Conservation (phyloP, 1,139 yeast genomes). For the Candida pseudoviswanathii region DNA sequence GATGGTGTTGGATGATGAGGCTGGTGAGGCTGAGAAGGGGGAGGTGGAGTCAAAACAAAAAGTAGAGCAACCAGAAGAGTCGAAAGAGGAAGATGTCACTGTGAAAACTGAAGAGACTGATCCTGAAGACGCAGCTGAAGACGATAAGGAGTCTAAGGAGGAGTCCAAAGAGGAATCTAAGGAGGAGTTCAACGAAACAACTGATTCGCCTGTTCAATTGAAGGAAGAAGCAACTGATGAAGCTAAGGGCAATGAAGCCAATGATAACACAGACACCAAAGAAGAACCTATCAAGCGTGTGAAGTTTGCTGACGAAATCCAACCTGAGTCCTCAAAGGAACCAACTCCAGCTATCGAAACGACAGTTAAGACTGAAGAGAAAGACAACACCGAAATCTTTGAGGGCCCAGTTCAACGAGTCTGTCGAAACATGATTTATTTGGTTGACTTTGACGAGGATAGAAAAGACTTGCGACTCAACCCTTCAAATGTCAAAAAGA, state of each 20-base stretch:
- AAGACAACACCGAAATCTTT: slow-evolving; percentile 27
- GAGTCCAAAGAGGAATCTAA: too few species aligned
- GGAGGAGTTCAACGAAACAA: too few species aligned
- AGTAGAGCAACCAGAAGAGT: not conserved
- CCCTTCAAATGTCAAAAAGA: slow-evolving; percentile 36
- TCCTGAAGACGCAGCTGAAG: not conserved
- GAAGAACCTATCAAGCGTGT: slow-evolving; percentile 21
- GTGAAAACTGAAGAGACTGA: not conserved
- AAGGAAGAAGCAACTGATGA: not conserved
- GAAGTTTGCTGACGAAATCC: slow-evolving; percentile 32
- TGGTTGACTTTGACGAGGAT: slow-evolving; percentile 49
- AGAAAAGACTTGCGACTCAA: slow-evolving; percentile 23
- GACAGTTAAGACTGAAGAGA: slow-evolving; percentile 11
- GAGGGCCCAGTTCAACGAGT: slow-evolving; percentile 71
- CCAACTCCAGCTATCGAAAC: slow-evolving; percentile 4
- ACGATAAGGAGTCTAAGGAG: too few species aligned
- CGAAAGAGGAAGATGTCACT: not conserved
- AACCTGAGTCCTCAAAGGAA: slow-evolving; percentile 12
- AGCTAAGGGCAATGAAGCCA: not conserved
- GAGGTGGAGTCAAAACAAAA: not conserved
- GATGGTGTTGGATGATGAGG: not conserved
- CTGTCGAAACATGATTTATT: slow-evolving; percentile 48
- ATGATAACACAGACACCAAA: slow-evolving; percentile 7
- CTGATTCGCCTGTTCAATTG: too few species aligned
- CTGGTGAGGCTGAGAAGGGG: not conserved